Conservation (phyloP, 2,329 filamentous ascomycete species). For the Colletotrichum caudatum region DNA sequence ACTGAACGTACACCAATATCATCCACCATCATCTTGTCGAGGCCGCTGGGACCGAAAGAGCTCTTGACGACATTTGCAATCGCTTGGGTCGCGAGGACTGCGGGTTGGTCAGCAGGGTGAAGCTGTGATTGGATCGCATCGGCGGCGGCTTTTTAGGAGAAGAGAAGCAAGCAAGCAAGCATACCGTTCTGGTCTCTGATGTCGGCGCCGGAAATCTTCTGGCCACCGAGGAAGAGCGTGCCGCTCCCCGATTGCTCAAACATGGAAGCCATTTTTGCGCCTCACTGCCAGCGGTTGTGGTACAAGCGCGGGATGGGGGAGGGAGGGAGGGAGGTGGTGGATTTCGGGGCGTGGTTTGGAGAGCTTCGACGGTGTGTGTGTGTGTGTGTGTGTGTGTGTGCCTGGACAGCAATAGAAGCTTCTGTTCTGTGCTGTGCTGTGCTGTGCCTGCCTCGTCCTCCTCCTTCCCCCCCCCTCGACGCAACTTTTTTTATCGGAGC, state of each 20-base stretch:
- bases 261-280: constrained; percentile 82
- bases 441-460: constrained; percentile 31
- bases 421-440: constrained; percentile 29
- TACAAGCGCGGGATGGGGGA: constrained; percentile 26
- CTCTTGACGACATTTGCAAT: constrained; percentile 99
- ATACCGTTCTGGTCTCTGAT: constrained; percentile 96
- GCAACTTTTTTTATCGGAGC: constrained; percentile 44
- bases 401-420: constrained; percentile 43
- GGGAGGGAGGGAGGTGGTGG: constrained; percentile 27
- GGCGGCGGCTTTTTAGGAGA: constrained; percentile 2
- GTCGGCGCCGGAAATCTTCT: constrained; percentile 96
- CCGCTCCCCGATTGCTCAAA: constrained; percentile 97
- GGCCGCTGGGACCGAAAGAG: constrained; percentile 94
- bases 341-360: constrained; percentile 15
- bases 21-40: constrained; percentile 99
- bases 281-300: constrained; percentile 34
- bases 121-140: constrained; percentile 38
- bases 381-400: constrained; percentile 24
- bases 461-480: constrained; percentile 29
- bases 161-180: neutral
- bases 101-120: constrained; percentile 44
- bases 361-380: constrained; percentile 35
- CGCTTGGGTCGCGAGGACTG: constrained; percentile 93
- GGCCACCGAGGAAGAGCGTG: constrained; percentile 94
- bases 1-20: constrained; percentile 84